phyloP scores from a whole-genome alignment of 495 filamentous ascomycete species.

The Xylaria cubensis region DNA sequence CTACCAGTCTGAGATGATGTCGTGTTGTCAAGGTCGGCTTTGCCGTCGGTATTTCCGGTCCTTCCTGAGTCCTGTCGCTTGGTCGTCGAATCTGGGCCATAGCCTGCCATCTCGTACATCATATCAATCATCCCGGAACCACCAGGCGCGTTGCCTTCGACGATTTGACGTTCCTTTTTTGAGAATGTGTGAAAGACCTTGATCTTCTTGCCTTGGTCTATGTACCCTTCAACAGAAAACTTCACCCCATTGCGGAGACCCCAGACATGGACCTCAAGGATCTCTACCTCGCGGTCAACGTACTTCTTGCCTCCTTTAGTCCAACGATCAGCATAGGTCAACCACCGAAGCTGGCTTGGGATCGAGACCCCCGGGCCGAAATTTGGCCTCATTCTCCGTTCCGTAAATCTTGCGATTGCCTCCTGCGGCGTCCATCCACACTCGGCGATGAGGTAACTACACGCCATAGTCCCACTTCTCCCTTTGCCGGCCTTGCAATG shows the following conservation, averaged over 20 bases:
- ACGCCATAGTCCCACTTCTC: constrained; percentile 85
- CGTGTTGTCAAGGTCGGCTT: constrained; percentile 30
- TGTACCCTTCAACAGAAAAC: constrained; percentile 82
- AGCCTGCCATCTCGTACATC: constrained; percentile 60
- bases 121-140: constrained; percentile 55
- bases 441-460: constrained; percentile 87
- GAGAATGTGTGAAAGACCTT: constrained; percentile 83
- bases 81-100: constrained; percentile 31
- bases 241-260: constrained; percentile 88
- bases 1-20: neutral
- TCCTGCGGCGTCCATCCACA: constrained; percentile 83
- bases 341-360: constrained; percentile 86
- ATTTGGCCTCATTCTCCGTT: constrained; percentile 82
- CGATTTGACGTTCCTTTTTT: constrained; percentile 72
- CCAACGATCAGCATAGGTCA: constrained; percentile 92
- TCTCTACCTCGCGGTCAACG: constrained; percentile 81
- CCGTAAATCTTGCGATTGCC: constrained; percentile 83
- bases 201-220: constrained; percentile 86
- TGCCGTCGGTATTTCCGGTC: constrained; percentile 36
- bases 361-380: constrained; percentile 94
- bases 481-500: constrained; percentile 99
- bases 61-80: constrained; percentile 36
- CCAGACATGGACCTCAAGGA: constrained; percentile 89
- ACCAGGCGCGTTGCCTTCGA: constrained; percentile 62
- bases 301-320: constrained; percentile 74